These are phyloP conservation scores for Penicillium verhagenii DNA, from an alignment of 495 filamentous ascomycete species.

Conservation along the genomic window DNA sequence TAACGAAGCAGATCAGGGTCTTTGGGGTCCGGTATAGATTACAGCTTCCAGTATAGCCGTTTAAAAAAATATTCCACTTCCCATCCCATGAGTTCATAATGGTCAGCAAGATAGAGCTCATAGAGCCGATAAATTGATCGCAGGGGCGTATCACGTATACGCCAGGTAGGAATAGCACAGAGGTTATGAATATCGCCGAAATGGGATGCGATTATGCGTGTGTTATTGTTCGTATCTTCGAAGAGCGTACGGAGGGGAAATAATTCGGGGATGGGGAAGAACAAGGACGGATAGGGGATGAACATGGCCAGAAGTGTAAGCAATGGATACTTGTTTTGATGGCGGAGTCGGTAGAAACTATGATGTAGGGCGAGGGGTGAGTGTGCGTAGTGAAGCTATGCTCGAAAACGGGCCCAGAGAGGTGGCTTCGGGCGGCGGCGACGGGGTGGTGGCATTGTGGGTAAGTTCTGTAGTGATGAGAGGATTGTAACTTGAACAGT, in stretches of 20 bases:
- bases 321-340: constrained; percentile 23
- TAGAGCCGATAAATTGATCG: constrained; percentile 43
- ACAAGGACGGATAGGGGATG: constrained; percentile 27
- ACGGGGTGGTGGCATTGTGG: too few relatives aligned
- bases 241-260: constrained; percentile 10
- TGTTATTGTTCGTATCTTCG: constrained; percentile 10
- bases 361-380: constrained; percentile 26
- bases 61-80: constrained; percentile 42
- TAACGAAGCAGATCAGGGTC: constrained; percentile 39
- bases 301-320: constrained; percentile 25
- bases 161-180: constrained; percentile 32
- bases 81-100: constrained; percentile 23
- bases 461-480: too few relatives aligned
- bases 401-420: constrained; percentile 21
- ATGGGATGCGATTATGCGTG: constrained; percentile 20
- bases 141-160: constrained; percentile 35
- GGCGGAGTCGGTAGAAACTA: constrained; percentile 23
- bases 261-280: constrained; percentile 20
- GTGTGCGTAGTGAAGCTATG: constrained; percentile 19
- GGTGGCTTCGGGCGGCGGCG: not conserved
- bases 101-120: constrained; percentile 27
- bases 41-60: constrained; percentile 26
- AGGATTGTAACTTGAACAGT: too few relatives aligned
- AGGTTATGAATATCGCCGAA: constrained; percentile 20
- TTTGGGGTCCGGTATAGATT: constrained; percentile 32